Conservation (phyloP, 139 green algal species). For the Picochlorum costavermella region DNA sequence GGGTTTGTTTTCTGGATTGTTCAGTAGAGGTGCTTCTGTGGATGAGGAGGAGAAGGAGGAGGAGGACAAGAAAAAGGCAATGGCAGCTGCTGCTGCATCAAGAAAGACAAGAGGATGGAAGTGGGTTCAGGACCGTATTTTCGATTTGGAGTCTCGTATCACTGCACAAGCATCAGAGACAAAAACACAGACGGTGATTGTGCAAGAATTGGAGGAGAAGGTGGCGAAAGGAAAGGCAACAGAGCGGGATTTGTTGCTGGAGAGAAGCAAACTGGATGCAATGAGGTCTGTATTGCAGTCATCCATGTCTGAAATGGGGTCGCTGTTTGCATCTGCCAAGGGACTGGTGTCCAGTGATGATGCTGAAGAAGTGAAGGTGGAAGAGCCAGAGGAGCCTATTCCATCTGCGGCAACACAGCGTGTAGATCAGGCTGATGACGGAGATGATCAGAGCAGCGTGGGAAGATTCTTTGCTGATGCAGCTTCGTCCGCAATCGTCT, state of each 20-base stretch:
- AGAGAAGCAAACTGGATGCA: slow-evolving; percentile 12
- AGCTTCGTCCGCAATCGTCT: slow-evolving; percentile 13
- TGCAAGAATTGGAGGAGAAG: slow-evolving; percentile 25
- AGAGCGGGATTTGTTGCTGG: slow-evolving; percentile 5
- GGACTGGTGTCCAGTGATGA: slow-evolving; percentile 1
- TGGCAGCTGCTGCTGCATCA: background rate
- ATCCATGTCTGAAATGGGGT: slow-evolving; percentile 15
- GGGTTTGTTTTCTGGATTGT: background rate
- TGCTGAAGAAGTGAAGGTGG: background rate
- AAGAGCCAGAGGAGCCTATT: background rate
- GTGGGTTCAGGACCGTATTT: slow-evolving; percentile 25
- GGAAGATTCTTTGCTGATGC: slow-evolving; percentile 11
- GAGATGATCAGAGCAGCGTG: background rate
- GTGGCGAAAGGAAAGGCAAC: slow-evolving; percentile 15
- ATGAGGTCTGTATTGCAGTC: slow-evolving; percentile 13
- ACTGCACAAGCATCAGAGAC: slow-evolving; percentile 32
- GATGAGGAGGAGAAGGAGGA: background rate
- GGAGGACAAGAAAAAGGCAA: background rate
- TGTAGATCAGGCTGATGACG: background rate
- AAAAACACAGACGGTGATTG: slow-evolving; percentile 27
- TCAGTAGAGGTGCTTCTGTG: background rate
- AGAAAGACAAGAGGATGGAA: slow-evolving; percentile 8
- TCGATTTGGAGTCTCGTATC: slow-evolving; percentile 67
- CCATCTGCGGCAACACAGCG: background rate
- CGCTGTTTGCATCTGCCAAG: slow-evolving; percentile 7